Conservation (phyloP, 495 filamentous ascomycete genomes). For the Sporormia fimetaria region DNA sequence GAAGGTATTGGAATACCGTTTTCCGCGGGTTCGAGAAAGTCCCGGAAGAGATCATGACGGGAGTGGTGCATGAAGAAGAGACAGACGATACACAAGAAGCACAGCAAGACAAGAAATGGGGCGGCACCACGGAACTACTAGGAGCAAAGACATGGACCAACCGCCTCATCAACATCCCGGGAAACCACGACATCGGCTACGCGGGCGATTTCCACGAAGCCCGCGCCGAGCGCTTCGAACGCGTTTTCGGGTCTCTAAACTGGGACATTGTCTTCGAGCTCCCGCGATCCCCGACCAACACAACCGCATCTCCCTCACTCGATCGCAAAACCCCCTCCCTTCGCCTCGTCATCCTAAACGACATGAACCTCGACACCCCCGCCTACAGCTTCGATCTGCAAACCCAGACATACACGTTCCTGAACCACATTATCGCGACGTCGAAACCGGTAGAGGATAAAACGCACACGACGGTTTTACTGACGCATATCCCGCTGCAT, state of each 20-base stretch:
- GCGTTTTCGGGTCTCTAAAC: conserved; percentile 70
- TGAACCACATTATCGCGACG: conserved; percentile 59
- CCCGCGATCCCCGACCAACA: not conserved
- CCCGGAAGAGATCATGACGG: conserved; percentile 19
- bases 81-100: conserved; percentile 39
- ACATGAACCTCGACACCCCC: conserved; percentile 82
- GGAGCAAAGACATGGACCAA: conserved; percentile 51
- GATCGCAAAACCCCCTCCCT: conserved; percentile 38
- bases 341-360: conserved; percentile 76
- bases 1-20: conserved; percentile 72
- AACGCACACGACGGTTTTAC: conserved; percentile 62
- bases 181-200: conserved; percentile 95
- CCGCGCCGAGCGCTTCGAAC: conserved; percentile 67
- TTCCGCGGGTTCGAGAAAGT: conserved; percentile 60
- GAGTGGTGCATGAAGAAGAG: conserved; percentile 52
- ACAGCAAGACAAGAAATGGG: conserved; percentile 36
- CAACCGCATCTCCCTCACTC: not conserved
- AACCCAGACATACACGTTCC: conserved; percentile 58
- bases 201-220: conserved; percentile 70
- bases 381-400: conserved; percentile 54
- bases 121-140: conserved; percentile 33
- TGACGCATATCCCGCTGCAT: conserved; percentile 87
- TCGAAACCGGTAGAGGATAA: conserved; percentile 54
- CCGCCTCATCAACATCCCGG: conserved; percentile 75
- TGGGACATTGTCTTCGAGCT: conserved; percentile 71